phyloP scores from a whole-genome alignment of 1,139 yeast species.

The Spathaspora sp. region DNA sequence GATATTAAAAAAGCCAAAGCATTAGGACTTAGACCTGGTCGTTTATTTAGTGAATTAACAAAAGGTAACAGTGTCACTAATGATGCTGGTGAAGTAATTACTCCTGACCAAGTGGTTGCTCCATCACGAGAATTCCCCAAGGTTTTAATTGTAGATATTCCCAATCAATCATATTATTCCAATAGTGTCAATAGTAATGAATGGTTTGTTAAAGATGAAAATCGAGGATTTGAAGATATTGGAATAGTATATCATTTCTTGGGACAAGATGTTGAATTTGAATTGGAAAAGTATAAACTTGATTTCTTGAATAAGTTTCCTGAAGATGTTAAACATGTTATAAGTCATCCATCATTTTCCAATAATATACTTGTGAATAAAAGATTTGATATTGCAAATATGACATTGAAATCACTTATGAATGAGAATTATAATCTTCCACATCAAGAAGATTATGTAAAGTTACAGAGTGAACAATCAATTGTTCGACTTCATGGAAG shows the following conservation, averaged over 20 bases:
- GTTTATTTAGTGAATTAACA: slow-evolving; percentile 56
- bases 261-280: slow-evolving; percentile 60
- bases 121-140: slow-evolving; percentile 58
- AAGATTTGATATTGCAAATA: slow-evolving; percentile 51
- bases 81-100: slow-evolving; percentile 56
- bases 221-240: slow-evolving; percentile 35
- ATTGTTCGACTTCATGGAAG: slow-evolving; percentile 28
- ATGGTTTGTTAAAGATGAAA: slow-evolving; percentile 24
- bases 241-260: slow-evolving; percentile 73
- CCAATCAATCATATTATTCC: slow-evolving; percentile 51
- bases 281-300: slow-evolving; percentile 42
- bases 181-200: slow-evolving; percentile 36
- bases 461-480: slow-evolving; percentile 16
- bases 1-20: slow-evolving; percentile 61
- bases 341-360: slow-evolving; percentile 67
- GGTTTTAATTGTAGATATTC: slow-evolving; percentile 73
- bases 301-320: slow-evolving; percentile 50
- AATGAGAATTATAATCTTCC: slow-evolving; percentile 55
- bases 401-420: slow-evolving; percentile 58
- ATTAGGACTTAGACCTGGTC: slow-evolving; percentile 71
- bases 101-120: slow-evolving; percentile 74
- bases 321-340: slow-evolving; percentile 53
- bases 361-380: slow-evolving; percentile 61
- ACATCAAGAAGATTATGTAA: slow-evolving; percentile 22
- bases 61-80: slow-evolving; percentile 59